phyloP scores from a whole-genome alignment of 139 green algal species.

The Chlorella sp. region DNA sequence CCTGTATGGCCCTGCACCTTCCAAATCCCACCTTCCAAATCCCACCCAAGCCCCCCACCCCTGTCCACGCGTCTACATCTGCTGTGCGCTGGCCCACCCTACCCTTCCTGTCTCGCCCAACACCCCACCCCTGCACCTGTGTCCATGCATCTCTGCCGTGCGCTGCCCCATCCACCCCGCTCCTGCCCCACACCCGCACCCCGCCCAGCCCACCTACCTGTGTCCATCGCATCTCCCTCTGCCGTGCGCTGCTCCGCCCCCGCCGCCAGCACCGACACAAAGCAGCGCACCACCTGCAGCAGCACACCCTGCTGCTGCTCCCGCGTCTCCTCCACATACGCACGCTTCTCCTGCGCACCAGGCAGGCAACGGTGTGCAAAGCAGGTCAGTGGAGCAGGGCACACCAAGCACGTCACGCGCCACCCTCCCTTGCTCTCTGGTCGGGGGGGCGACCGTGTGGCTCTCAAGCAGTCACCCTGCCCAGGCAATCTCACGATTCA shows the following conservation, averaged over 20 bases:
- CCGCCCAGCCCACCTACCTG: neutral
- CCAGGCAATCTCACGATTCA: too few relatives aligned
- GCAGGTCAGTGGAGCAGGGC: neutral
- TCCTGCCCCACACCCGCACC: neutral
- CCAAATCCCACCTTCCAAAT: too few relatives aligned
- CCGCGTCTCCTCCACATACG: slow-evolving; percentile 35
- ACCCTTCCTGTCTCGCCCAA: neutral
- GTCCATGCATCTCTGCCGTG: neutral
- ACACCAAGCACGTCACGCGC: too few relatives aligned
- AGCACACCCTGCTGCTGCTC: slow-evolving; percentile 34
- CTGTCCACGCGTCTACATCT: too few relatives aligned
- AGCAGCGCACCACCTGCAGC: slow-evolving; percentile 40
- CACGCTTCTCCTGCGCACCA: slow-evolving; percentile 25
- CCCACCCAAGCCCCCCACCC: too few relatives aligned
- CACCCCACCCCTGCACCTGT: neutral
- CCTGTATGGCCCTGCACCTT: too few relatives aligned
- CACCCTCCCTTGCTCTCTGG: too few relatives aligned
- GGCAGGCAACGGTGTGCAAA: neutral
- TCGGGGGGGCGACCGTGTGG: too few relatives aligned
- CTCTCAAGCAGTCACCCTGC: too few relatives aligned
- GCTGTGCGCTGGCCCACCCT: neutral
- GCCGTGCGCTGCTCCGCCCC: neutral
- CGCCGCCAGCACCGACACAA: slow-evolving; percentile 23
- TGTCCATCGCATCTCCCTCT: slow-evolving; percentile 26
- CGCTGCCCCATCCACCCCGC: neutral